A percentile compares a stretch with the other conserved stretches of the same genome.
These are phyloP conservation scores for Pseudogymnoascus sp. DNA, from an alignment of 2,329 filamentous ascomycete genomes.

Conservation along the genomic window DNA sequence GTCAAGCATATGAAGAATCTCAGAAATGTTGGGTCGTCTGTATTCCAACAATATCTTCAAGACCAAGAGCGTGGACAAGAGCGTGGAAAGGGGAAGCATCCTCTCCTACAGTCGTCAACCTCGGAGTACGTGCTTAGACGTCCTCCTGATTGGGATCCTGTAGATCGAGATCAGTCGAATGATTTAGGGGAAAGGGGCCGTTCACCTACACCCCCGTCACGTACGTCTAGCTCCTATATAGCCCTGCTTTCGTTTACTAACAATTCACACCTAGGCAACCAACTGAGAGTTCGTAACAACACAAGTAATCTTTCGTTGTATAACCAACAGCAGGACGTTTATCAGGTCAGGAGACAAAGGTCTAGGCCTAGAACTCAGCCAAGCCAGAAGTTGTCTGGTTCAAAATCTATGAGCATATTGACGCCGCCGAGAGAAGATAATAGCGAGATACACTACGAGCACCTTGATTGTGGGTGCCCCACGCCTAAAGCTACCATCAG, in stretches of 20 bases:
- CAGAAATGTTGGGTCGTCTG: slow-evolving; percentile 13
- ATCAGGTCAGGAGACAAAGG: slow-evolving; percentile 21
- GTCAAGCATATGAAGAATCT: slow-evolving; percentile 50
- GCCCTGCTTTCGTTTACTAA: neutral
- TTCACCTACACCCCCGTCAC: slow-evolving; percentile 30
- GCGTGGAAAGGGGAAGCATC: slow-evolving; percentile 14
- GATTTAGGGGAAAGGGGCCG: slow-evolving; percentile 18
- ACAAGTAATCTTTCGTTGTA: neutral
- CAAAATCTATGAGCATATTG: slow-evolving; percentile 18
- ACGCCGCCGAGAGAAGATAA: neutral
- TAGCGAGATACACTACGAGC: neutral
- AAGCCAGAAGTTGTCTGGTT: slow-evolving; percentile 17
- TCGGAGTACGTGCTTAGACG: slow-evolving; percentile 35
- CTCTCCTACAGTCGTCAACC: slow-evolving; percentile 31
- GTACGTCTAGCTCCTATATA: slow-evolving; percentile 22
- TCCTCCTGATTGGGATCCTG: slow-evolving; percentile 30
- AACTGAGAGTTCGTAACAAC: neutral
- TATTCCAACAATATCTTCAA: slow-evolving; percentile 6
- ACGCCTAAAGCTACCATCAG: neutral
- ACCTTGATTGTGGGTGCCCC: neutral
- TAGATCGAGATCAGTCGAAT: slow-evolving; percentile 14
- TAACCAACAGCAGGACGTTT: neutral
- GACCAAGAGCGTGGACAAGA: slow-evolving; percentile 12
- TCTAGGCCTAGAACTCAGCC: slow-evolving; percentile 18
- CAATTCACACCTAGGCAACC: neutral